Evolutionary conservation across 129 eudicot genomes (phyloP), one percentile per base, ranked within the genome.

Genomic region (carrot (Daucus carota)): DNA sequence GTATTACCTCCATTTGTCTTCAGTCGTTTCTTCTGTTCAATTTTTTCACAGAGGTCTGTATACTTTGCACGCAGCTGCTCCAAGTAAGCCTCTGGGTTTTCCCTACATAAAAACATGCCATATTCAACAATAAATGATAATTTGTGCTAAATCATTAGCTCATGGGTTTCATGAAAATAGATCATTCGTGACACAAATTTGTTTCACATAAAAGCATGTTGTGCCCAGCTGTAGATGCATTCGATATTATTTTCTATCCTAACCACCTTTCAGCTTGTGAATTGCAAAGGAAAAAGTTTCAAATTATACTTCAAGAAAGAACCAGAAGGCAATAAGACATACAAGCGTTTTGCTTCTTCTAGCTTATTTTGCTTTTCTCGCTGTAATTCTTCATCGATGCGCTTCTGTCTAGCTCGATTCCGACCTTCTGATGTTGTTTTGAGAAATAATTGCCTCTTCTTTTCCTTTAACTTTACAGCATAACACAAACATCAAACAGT

Each of bases 371-470:
- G 92, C 77, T 87, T 91, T 73, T 92, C 97, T 26, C 91, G 85
- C 77, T 86, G 94, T 44, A 87, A 59, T 47, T 92, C 97, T 87
- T 95, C 97, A 75, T 91, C 99, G 15, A 82, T 72, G 73, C 95
- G 97, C 75, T 86, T 91, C 83, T 91, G 99, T 83, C 89, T 95
- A n/a, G 93, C 96, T 87, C 92, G 90, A 46, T 92, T 95, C n/a
- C 99, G 84, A 73, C 94, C 99, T 75, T 95, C 99, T 34, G 97
- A 84, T 66, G 99, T 92, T 77, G 96, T 89, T 84, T 95, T 95
- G 65, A 95, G 96, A 83, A 92, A 95, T 50, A 86, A 47, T 65
- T 95, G 99, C 80, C 87, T 89, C 83, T 86, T 95, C 87, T 95
- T 95, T 81, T 95, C 96, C 88, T 89, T 95, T 46, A 95, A 67